Evolutionary conservation across 2,329 filamentous ascomycete species (phyloP).

Genomic region (Aspergillus ibericus): DNA sequence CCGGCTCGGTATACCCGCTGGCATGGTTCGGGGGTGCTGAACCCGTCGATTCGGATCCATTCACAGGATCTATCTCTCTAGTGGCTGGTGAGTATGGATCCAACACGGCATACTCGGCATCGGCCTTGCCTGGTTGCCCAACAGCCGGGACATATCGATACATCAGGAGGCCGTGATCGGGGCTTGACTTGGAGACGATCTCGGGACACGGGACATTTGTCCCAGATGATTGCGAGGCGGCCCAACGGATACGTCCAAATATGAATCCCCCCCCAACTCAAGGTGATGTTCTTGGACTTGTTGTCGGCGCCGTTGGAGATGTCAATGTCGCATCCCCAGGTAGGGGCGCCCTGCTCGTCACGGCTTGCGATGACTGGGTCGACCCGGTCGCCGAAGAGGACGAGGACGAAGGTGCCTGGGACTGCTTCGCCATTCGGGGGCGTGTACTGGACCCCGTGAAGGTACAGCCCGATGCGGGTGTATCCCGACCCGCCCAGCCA

Average conservation of each 20-base stretch:
- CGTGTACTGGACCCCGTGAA: conserved; percentile 61
- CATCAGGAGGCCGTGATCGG: conserved; percentile 48
- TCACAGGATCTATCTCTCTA: too few species aligned
- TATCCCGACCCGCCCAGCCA: conserved; percentile 65
- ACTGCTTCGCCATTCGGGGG: conserved; percentile 51
- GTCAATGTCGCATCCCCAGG: conserved; percentile 56
- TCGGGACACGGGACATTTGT: too few species aligned
- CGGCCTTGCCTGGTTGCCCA: conserved; percentile 50
- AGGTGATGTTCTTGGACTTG: too few species aligned
- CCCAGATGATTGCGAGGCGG: too few species aligned
- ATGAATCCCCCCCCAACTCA: too few species aligned
- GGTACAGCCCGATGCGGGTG: conserved; percentile 58
- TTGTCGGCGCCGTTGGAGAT: conserved; percentile 37
- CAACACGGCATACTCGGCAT: conserved; percentile 55
- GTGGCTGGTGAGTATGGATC: too few species aligned
- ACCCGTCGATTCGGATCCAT: too few species aligned
- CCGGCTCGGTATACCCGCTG: conserved; percentile 9
- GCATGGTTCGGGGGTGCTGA: too few species aligned
- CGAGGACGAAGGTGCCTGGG: conserved; percentile 55
- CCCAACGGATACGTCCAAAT: too few species aligned
- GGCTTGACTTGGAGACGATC: too few species aligned
- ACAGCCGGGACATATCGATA: conserved; percentile 61
- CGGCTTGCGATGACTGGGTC: conserved; percentile 62
- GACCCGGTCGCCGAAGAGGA: conserved; percentile 59
- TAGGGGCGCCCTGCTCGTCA: conserved; percentile 64